Evolutionary conservation across 176 grass and related monocot species (phyloP).

Genomic region (Aegilops speltoides): DNA sequence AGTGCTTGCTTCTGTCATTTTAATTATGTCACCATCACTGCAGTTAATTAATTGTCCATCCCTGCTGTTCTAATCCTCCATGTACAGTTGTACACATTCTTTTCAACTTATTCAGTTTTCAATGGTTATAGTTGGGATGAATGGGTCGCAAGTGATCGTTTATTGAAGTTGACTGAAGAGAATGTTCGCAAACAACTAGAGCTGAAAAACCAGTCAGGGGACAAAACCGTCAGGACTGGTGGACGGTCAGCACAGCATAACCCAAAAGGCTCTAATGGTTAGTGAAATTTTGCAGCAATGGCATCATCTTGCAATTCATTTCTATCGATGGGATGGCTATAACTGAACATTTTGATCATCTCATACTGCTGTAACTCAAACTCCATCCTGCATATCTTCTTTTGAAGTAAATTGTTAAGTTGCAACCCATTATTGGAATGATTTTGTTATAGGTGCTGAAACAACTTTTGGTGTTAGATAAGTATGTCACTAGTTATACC

Average conservation of each 20-base stretch:
- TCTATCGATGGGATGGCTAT: background rate
- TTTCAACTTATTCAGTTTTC: constrained; percentile 34
- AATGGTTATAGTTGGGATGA: constrained; percentile 84
- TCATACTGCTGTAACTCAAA: background rate
- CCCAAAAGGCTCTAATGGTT: constrained; percentile 67
- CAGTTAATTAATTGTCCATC: constrained; percentile 16
- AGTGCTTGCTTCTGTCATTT: constrained; percentile 1
- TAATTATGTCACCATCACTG: background rate
- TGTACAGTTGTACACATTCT: constrained; percentile 11
- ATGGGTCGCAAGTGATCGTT: constrained; percentile 74
- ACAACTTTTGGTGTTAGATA: background rate
- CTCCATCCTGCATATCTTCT: background rate
- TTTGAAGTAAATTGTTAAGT: constrained; percentile 3
- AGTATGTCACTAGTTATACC: background rate
- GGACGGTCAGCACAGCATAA: constrained; percentile 69
- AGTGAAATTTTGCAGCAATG: constrained; percentile 7
- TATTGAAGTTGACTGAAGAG: constrained; percentile 78
- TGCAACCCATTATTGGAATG: background rate
- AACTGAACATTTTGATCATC: constrained; percentile 12
- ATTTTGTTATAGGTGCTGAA: constrained; percentile 27
- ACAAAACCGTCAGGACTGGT: constrained; percentile 75
- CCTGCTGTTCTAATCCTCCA: constrained; percentile 21
- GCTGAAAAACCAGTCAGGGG: constrained; percentile 68
- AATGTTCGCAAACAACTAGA: constrained; percentile 77
- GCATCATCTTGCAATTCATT: background rate